Conservation (phyloP, 1,284 basidiomycete species). For the Papiliotrema fonsecae region DNA sequence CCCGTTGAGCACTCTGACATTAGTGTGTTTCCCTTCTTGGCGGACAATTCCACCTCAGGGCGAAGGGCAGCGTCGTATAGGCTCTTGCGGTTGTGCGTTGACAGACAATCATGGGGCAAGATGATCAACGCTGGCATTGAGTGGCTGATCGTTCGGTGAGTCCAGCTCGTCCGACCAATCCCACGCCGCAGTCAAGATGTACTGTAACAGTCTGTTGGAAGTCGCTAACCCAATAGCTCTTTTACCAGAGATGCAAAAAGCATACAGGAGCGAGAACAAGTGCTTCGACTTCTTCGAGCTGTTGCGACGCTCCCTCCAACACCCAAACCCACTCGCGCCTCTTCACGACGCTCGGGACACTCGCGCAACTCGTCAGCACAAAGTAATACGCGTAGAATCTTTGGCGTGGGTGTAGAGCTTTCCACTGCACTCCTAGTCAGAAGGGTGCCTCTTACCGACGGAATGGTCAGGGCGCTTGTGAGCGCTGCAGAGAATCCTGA, state of each 20-base stretch:
- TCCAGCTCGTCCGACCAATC: too few species aligned
- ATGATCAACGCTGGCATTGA: constrained; percentile 58
- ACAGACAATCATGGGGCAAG: constrained; percentile 51
- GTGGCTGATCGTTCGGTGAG: constrained; percentile 81
- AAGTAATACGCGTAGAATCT: not conserved
- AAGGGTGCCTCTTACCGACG: constrained; percentile 51
- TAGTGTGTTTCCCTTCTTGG: constrained; percentile 69
- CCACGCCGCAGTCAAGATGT: too few species aligned
- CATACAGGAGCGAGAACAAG: constrained; percentile 85
- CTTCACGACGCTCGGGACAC: constrained; percentile 2
- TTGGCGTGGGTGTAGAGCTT: not conserved
- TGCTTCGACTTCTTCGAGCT: constrained; percentile 83
- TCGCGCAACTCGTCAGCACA: constrained; percentile 2
- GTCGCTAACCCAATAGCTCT: constrained; percentile 62
- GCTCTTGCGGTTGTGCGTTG: constrained; percentile 74
- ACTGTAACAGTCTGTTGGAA: not conserved
- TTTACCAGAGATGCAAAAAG: constrained; percentile 75
- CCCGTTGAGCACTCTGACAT: constrained; percentile 3
- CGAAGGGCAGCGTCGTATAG: constrained; percentile 81
- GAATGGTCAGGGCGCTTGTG: constrained; percentile 78
- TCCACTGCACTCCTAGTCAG: constrained; percentile 11
- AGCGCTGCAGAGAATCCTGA: constrained; percentile 91
- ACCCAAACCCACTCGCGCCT: not conserved
- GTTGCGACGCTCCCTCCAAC: constrained; percentile 55
- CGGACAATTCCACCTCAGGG: constrained; percentile 67